These are phyloP conservation scores for Helicocarpus griseus DNA, from an alignment of 2,329 filamentous ascomycete genomes.

Conservation along the genomic window DNA sequence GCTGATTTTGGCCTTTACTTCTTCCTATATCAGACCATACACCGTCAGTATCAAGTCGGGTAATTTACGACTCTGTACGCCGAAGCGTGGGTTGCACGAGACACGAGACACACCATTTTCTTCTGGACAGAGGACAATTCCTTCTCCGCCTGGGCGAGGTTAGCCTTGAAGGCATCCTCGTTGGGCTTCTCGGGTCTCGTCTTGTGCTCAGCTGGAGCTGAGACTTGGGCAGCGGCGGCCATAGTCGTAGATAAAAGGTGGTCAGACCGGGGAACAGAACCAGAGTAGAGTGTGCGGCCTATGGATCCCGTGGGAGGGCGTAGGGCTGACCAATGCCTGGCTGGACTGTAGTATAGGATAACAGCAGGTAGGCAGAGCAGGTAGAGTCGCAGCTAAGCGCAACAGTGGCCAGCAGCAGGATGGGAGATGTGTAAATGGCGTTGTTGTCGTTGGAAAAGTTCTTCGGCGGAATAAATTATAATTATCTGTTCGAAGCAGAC, in stretches of 20 bases:
- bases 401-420: neutral
- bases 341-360: neutral
- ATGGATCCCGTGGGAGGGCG: neutral
- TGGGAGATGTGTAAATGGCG: too few species aligned
- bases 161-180: constrained; percentile 71
- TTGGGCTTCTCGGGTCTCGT: constrained; percentile 76
- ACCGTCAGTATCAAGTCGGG: neutral
- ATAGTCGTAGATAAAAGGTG: constrained; percentile 18
- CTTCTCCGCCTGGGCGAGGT: constrained; percentile 74
- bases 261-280: neutral
- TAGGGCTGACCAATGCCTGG: neutral
- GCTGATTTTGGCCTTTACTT: constrained; percentile 81
- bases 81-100: neutral
- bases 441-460: too few species aligned
- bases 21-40: constrained; percentile 53
- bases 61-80: neutral
- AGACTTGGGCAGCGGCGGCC: constrained; percentile 21
- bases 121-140: constrained; percentile 70
- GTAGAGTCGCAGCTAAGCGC: neutral
- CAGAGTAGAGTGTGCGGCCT: neutral
- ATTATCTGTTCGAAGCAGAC: neutral
- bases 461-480: too few species aligned
- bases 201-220: constrained; percentile 28
- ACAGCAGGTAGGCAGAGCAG: neutral
- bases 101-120: constrained; percentile 45